Base-by-base conservation (phyloP, 805 yeast genomes). In the Candida ascalaphidarum region DNA sequence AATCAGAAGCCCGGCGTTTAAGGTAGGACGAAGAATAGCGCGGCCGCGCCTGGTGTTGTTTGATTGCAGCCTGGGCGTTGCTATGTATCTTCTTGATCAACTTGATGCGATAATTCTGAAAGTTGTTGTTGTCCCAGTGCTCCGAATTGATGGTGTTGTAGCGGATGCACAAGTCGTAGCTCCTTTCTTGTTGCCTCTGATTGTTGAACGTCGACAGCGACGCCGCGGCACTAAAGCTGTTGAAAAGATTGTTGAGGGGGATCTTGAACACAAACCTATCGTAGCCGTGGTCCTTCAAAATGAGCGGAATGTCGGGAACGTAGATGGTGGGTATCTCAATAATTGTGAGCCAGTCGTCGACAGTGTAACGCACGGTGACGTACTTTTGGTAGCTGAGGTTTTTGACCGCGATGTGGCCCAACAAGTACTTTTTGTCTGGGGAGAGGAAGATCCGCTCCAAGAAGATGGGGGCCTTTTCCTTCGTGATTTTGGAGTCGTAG, bases 401-500 rank as follows among this genome's bases (percentile, higher is more conserved):
- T 43, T 74, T 71, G 16, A 82, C 96, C 3, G 89, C 82, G 25
- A 88, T 62, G 29, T 76, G 77, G 2, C 96, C 96, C 28, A 72
- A 49, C 11, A 88, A 55, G 31, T 59, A 61, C 33, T 67, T 65
- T 39, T 71, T 70, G 37, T 79, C 83, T 7, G 66, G 53, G 21
- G 77, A 65, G 16, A 84, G 56, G 39, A 72, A 71, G 4, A 79
- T 50, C 27, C 74, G 58, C 39, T 85, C 95, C 31, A 84, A 55
- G 40, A 76, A 81, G 1, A 83, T 80, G 23, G 55, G 52, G 1
- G 34, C 24, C 3, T 28, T 21, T n/a, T 56, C 49, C 10, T 49
- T 51, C 10, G 46, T 45, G 35, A 71, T 64, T 19, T 63, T 60
- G 17, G 58, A 55, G 34, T 68, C 66, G 40, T 71, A 69, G 16